Conservation (phyloP, 202 grass and related monocot genomes). For the Schoenoplectus triqueter region DNA sequence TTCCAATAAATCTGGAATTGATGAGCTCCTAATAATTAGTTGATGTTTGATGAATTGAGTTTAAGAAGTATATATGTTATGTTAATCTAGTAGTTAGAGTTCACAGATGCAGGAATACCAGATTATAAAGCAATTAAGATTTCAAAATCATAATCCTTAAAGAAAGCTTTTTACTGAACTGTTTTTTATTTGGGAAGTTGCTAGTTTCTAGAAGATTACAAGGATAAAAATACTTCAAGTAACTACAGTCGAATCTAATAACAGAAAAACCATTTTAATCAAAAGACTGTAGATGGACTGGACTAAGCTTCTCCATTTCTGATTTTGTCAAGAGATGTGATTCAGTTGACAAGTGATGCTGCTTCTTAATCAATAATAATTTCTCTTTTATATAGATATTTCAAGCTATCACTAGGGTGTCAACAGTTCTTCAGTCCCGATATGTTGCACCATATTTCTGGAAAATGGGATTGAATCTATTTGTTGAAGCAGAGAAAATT, state of each 20-base stretch:
- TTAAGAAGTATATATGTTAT: neutral
- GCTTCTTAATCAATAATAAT: neutral
- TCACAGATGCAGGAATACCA: neutral
- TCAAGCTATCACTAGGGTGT: slow-evolving; percentile 71
- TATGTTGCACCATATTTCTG: slow-evolving; percentile 92
- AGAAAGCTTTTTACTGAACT: too few relatives aligned
- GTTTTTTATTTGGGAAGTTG: neutral
- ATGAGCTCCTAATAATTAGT: neutral
- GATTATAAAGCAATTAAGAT: slow-evolving; percentile 7
- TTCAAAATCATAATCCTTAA: neutral
- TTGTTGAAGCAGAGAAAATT: slow-evolving; percentile 64
- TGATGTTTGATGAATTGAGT: neutral
- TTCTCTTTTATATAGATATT: slow-evolving; percentile 61
- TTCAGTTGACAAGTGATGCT: neutral
- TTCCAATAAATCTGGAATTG: neutral
- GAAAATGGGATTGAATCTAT: slow-evolving; percentile 78
- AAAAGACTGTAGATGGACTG: neutral
- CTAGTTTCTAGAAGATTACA: neutral
- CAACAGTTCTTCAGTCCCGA: slow-evolving; percentile 82
- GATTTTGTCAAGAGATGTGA: neutral
- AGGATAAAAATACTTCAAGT: neutral
- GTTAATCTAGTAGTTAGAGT: neutral
- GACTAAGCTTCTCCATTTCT: neutral
- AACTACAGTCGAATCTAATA: neutral
- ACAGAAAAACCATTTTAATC: too few relatives aligned